A percentile compares a stretch with the other conserved stretches of the same genome.
phyloP scores from a whole-genome alignment of 2,329 filamentous ascomycete genomes.

The Chaetomium olivaceum region DNA sequence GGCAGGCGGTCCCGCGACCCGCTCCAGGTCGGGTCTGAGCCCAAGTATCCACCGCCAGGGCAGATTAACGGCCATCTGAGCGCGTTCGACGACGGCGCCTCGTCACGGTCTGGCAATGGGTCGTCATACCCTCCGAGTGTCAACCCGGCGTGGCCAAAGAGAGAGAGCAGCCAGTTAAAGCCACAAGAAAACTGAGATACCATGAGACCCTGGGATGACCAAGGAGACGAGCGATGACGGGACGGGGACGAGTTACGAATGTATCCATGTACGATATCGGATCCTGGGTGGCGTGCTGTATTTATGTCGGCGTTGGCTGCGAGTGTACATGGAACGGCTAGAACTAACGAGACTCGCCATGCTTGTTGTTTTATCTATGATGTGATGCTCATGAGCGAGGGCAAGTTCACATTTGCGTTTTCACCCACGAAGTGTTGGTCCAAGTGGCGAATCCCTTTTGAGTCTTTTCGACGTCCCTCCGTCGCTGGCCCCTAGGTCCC shows the following conservation, averaged over 20 bases:
- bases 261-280: conserved; percentile 17
- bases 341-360: conserved; percentile 3
- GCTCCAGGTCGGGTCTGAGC: conserved; percentile 21
- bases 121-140: conserved; percentile 11
- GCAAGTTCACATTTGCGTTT: neutral
- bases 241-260: conserved; percentile 15
- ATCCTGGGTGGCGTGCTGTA: neutral
- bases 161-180: conserved; percentile 16
- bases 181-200: conserved; percentile 1
- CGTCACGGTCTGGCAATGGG: conserved; percentile 6
- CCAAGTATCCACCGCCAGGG: conserved; percentile 3
- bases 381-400: neutral
- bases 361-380: neutral
- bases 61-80: conserved; percentile 20
- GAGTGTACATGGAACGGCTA: neutral
- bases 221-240: conserved; percentile 1
- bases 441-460: neutral
- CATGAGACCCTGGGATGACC: neutral
- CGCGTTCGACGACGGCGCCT: conserved; percentile 25
- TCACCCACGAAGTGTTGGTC: neutral
- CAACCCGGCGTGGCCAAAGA: conserved; percentile 20
- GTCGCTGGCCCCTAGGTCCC: too few relatives aligned
- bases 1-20: conserved; percentile 24
- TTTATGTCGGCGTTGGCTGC: conserved; percentile 6
- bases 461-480: neutral